Base-by-base conservation (phyloP, 495 filamentous ascomycete genomes). In the Neurospora hispaniola region DNA sequence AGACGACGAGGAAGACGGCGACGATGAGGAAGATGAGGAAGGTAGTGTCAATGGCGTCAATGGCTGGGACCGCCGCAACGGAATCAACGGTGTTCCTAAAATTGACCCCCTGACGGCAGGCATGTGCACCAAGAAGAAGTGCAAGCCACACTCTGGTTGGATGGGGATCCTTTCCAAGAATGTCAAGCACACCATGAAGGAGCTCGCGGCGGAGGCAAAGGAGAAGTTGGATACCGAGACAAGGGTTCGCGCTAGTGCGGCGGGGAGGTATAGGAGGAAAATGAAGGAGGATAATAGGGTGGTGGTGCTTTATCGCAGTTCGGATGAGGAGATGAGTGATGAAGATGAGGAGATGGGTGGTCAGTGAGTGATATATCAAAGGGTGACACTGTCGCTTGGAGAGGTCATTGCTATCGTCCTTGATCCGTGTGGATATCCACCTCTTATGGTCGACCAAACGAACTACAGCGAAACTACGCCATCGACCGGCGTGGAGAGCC, bases 81-180 rank as follows among this genome's bases (percentile, higher is more conserved):
- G 71, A 23, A 20, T 27, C 31, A 71, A 35, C 16, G 43, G 72
- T 38, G 69, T 23, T 70, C 11, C 75, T 9, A 66, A 71, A 8
- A 73, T 66, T 9, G 82, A 83, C 66, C 71, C 77, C 2, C 71
- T 75, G 39, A 79, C 75, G 41, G 79, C 75, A 39, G 81, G 82
- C 73, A 85, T 83, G 81, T 86, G 85, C 75, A 77, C 79, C n/a
- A 79, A 80, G 69, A 84, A 83, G 72, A 84, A 84, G 75, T 86
- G 85, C 78, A 85, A 84, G 74, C 76, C 84, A 71, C 85, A 86
- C 73, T 74, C 72, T 39, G 79, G 78, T 43, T 86, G 85, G 85
- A 78, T 78, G 74, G 81, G 79, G 73, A 75, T 86, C 39, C 80
- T 84, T 39, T 76, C 78, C 72, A 82, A 82, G 73, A 75, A 76